phyloP scores from a whole-genome alignment of 148 eudicot genomes.

The Fagopyrum tataricum region DNA sequence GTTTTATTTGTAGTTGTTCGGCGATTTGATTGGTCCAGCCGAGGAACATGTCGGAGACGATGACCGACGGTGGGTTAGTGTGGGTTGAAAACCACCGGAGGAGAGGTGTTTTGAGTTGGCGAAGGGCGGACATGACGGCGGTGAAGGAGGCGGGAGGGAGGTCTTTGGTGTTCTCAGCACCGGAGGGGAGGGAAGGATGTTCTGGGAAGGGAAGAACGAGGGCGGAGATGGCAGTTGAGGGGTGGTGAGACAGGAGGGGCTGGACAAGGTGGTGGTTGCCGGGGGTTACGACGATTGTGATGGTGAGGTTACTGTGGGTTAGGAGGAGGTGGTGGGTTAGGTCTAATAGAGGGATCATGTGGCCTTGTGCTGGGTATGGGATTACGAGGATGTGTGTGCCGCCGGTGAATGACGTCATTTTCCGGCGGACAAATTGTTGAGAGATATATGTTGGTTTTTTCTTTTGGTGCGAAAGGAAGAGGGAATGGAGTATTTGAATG shows the following conservation, averaged over 20 bases:
- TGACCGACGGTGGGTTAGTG: too few relatives aligned
- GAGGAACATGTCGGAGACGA: too few relatives aligned
- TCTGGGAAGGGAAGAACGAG: background rate
- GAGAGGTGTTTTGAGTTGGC: conserved; percentile 4
- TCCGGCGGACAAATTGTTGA: too few relatives aligned
- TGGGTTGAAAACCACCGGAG: too few relatives aligned
- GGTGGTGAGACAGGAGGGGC: conserved; percentile 5
- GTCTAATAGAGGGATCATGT: background rate
- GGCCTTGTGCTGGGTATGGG: conserved; percentile 36
- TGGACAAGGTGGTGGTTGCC: background rate
- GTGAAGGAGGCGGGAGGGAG: conserved; percentile 35
- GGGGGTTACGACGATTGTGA: conserved; percentile 29
- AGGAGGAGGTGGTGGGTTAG: conserved; percentile 21
- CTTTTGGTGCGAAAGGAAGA: too few relatives aligned
- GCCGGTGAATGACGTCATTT: background rate
- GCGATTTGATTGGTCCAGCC: too few relatives aligned
- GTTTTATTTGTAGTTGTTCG: too few relatives aligned
- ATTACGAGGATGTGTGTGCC: conserved; percentile 17
- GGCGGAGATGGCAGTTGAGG: too few relatives aligned
- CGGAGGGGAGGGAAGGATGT: conserved; percentile 16
- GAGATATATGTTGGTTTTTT: too few relatives aligned
- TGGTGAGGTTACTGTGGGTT: conserved; percentile 11
- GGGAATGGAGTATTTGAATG: too few relatives aligned
- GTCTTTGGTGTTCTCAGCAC: conserved; percentile 39
- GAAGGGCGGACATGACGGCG: conserved; percentile 18